Evolutionary conservation across 2,329 filamentous ascomycete genomes (phyloP).

Genomic region (Aspergillus versicolor): DNA sequence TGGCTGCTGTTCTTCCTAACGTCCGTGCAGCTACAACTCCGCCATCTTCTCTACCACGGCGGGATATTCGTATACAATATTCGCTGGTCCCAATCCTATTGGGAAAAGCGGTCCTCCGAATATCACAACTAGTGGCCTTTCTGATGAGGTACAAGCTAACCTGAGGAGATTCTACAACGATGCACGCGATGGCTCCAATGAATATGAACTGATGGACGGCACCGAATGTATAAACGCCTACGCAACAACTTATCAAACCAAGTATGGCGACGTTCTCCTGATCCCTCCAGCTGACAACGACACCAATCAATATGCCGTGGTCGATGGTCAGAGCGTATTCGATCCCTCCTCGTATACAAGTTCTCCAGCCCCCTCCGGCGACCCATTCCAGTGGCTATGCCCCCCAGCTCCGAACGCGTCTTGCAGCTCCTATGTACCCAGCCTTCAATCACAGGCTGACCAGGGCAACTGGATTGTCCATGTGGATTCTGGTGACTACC

Average conservation of each 20-base stretch:
- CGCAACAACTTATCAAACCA: background rate
- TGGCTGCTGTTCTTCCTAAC: background rate
- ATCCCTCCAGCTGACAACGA: background rate
- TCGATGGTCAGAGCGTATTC: background rate
- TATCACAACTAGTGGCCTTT: too few relatives aligned
- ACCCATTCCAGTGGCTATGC: background rate
- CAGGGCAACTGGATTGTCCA: too few relatives aligned
- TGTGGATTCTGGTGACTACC: too few relatives aligned
- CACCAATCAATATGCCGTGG: background rate
- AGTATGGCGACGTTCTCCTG: background rate
- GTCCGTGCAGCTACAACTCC: slow-evolving; percentile 15
- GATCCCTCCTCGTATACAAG: background rate
- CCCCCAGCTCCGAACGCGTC: background rate
- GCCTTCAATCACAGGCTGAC: background rate
- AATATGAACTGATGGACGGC: background rate
- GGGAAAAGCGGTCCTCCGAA: background rate
- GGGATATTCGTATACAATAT: slow-evolving; percentile 7
- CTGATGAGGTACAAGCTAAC: background rate
- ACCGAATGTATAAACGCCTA: background rate
- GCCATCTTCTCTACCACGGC: slow-evolving; percentile 13
- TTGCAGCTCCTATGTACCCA: background rate
- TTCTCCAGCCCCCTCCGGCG: background rate
- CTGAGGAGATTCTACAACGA: background rate
- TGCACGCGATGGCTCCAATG: background rate
- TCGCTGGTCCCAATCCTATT: background rate